Conservation (phyloP, 2,329 filamentous ascomycete species). For the Colletotrichum tropicale region DNA sequence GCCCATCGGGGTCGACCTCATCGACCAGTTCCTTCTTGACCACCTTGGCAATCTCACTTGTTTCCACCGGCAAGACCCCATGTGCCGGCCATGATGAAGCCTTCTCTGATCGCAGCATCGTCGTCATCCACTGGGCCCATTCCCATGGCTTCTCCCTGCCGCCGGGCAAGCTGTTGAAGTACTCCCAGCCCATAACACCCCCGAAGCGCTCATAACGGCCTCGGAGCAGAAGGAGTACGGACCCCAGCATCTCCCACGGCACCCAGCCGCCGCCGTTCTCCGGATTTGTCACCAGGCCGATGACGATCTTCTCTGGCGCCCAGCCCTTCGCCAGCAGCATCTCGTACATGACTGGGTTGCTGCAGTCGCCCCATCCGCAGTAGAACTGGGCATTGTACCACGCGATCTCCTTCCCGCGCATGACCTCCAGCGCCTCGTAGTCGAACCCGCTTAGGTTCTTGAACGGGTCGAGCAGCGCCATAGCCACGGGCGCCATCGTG, state of each 20-base stretch:
- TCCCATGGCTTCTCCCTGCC: conserved; percentile 70
- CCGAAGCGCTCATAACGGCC: conserved; percentile 71
- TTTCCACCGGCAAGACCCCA: not conserved
- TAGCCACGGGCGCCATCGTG: conserved; percentile 81
- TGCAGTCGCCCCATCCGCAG: conserved; percentile 78
- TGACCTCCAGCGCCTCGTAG: conserved; percentile 75
- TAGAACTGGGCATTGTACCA: conserved; percentile 97
- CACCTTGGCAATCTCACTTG: conserved; percentile 2
- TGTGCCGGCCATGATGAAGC: not conserved
- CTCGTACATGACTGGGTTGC: conserved; percentile 52
- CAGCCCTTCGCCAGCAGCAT: conserved; percentile 67
- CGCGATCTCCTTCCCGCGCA: conserved; percentile 67
- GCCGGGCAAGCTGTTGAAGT: conserved; percentile 81
- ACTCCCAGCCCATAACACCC: conserved; percentile 95
- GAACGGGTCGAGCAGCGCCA: conserved; percentile 62
- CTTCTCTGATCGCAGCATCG: conserved; percentile 35
- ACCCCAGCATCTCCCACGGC: conserved; percentile 48
- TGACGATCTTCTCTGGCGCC: conserved; percentile 74
- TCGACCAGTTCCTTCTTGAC: conserved; percentile 9
- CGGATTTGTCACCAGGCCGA: conserved; percentile 82
- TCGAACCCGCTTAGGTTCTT: conserved; percentile 80
- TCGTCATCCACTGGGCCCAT: conserved; percentile 76
- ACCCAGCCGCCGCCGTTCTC: conserved; percentile 69
- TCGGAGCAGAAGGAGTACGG: conserved; percentile 46
- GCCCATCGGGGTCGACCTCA: conserved; percentile 30